These are phyloP conservation scores for Jackrogersella multiformis DNA, from an alignment of 495 filamentous ascomycete species.

Conservation along the genomic window DNA sequence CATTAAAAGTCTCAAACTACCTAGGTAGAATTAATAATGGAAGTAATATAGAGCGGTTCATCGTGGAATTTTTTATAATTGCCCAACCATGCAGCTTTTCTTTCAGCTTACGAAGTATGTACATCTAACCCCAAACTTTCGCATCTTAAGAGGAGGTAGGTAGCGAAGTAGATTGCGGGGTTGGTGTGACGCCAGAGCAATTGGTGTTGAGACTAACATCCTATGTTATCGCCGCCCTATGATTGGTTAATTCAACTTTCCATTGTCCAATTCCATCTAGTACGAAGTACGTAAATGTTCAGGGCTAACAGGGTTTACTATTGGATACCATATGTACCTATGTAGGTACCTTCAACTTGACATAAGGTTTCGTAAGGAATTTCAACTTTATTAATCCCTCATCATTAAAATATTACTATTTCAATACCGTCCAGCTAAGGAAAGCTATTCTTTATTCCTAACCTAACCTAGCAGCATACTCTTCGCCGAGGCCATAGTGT, in stretches of 20 bases:
- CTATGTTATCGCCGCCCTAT: slow-evolving; percentile 31
- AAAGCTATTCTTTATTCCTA: slow-evolving; percentile 1
- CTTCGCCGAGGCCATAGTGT: background rate
- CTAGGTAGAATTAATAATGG: slow-evolving; percentile 10
- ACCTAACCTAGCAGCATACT: background rate
- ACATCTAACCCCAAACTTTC: slow-evolving; percentile 29
- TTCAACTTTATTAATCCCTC: slow-evolving; percentile 30
- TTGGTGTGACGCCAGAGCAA: slow-evolving; percentile 30
- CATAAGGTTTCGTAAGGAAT: slow-evolving; percentile 20
- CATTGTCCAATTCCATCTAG: slow-evolving; percentile 40
- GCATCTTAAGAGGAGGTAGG: background rate
- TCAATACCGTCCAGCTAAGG: background rate
- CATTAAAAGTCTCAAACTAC: too few species aligned
- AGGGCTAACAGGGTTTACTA: slow-evolving; percentile 11
- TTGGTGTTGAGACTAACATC: slow-evolving; percentile 18
- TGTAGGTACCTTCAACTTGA: background rate
- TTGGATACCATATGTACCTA: too few species aligned
- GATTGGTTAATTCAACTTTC: slow-evolving; percentile 30
- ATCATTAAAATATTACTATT: slow-evolving; percentile 19
- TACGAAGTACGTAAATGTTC: slow-evolving; percentile 41
- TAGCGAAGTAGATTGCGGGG: slow-evolving; percentile 39
- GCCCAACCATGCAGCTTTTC: slow-evolving; percentile 26
- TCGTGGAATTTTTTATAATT: background rate
- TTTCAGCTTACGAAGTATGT: slow-evolving; percentile 32
- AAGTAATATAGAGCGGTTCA: slow-evolving; percentile 13